Conservation (phyloP, 306 rosid genomes). For the Chamaecrista fasciculata region DNA sequence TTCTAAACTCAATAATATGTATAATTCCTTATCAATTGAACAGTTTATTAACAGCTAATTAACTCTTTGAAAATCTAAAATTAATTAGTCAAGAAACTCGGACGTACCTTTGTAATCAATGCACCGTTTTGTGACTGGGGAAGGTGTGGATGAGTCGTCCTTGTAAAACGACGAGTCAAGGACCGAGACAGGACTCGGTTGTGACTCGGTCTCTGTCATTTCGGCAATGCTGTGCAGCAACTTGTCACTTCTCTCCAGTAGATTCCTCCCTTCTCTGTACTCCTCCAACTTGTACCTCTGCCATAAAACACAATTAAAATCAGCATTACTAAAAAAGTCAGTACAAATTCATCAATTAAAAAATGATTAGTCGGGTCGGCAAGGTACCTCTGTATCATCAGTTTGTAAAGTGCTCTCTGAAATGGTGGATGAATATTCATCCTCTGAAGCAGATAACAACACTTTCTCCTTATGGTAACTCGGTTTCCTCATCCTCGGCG, state of each 20-base stretch:
- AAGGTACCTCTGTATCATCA: slow-evolving; percentile 52
- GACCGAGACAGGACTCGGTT: slow-evolving; percentile 72
- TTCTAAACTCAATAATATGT: too few relatives aligned
- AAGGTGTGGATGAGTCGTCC: slow-evolving; percentile 61
- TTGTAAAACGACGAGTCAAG: slow-evolving; percentile 66
- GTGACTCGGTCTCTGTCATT: slow-evolving; percentile 50
- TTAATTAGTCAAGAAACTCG: too few relatives aligned
- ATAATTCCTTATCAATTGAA: too few relatives aligned
- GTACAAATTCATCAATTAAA: neutral
- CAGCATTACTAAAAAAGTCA: neutral
- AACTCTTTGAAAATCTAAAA: too few relatives aligned
- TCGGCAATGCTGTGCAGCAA: slow-evolving; percentile 65
- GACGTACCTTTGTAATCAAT: slow-evolving; percentile 49
- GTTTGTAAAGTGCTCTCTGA: slow-evolving; percentile 56
- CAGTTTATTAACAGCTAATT: too few relatives aligned
- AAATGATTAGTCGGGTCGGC: too few relatives aligned
- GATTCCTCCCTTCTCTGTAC: slow-evolving; percentile 45
- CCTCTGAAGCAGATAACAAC: slow-evolving; percentile 34
- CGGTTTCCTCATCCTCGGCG: slow-evolving; percentile 41
- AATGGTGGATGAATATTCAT: slow-evolving; percentile 52
- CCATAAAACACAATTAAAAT: neutral
- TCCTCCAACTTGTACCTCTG: slow-evolving; percentile 53
- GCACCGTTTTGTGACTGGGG: slow-evolving; percentile 56
- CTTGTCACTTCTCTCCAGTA: slow-evolving; percentile 65
- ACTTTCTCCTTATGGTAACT: slow-evolving; percentile 29